These are phyloP conservation scores for Tetrastigma voinierianum DNA, from an alignment of 164 flowering plant species.

Conservation along the genomic window DNA sequence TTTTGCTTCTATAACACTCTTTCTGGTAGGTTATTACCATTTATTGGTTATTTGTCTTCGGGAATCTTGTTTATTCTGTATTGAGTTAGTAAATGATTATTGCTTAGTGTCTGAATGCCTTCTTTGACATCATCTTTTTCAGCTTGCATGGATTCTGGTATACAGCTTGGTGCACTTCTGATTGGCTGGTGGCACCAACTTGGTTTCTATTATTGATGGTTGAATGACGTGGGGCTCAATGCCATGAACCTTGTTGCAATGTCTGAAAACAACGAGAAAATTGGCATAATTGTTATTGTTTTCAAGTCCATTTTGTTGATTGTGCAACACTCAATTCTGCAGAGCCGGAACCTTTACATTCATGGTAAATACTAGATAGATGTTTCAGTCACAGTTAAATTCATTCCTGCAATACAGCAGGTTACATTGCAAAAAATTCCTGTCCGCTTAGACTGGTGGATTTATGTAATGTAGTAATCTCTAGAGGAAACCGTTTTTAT, in stretches of 20 bases:
- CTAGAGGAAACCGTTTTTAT: no score
- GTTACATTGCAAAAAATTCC: no score
- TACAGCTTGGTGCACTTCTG: slow-evolving; percentile 92
- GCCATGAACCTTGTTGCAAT: slow-evolving; percentile 3
- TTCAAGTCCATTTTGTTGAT: neutral
- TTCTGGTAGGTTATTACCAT: slow-evolving; percentile 53
- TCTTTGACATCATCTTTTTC: slow-evolving; percentile 9
- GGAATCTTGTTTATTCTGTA: neutral
- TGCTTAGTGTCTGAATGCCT: no score
- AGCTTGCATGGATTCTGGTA: slow-evolving; percentile 81
- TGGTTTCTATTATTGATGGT: neutral
- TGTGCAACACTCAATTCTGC: slow-evolving; percentile 10
- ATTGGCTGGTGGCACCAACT: slow-evolving; percentile 18
- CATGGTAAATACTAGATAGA: slow-evolving; percentile 8
- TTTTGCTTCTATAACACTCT: slow-evolving; percentile 84
- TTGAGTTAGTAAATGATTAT: no score
- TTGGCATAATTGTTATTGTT: slow-evolving; percentile 1
- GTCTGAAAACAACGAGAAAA: slow-evolving; percentile 11
- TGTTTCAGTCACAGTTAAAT: neutral
- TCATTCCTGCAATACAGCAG: slow-evolving; percentile 1
- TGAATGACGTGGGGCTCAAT: neutral
- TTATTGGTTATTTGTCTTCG: neutral
- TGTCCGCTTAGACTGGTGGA: no score
- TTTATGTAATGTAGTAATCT: no score
- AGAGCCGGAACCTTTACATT: slow-evolving; percentile 9